A percentile compares a stretch with the other conserved stretches of the same genome.
Conservation (phyloP, 805 yeast species). For the Kluyveromyces dobzhanskii region DNA sequence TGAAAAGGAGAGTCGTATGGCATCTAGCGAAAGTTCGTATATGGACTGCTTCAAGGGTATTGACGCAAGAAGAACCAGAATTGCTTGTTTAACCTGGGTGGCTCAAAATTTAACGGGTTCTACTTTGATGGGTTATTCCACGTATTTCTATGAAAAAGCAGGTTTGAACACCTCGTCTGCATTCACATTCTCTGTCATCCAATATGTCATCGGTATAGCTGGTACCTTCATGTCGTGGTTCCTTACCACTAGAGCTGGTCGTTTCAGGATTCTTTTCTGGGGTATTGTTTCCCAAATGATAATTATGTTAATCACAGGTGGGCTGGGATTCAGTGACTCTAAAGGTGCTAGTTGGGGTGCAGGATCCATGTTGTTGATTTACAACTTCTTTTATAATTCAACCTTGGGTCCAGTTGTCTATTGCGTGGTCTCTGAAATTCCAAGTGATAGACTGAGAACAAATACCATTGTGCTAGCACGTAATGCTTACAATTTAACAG, state of each 20-base stretch:
- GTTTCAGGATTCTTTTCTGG: conserved; percentile 11
- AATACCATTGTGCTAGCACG: conserved; percentile 37
- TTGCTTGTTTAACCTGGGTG: conserved; percentile 38
- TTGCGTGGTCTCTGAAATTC: conserved; percentile 35
- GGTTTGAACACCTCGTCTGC: conserved; percentile 36
- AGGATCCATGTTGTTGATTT: conserved; percentile 40
- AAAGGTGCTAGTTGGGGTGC: conserved; percentile 34
- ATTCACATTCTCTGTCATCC: conserved; percentile 40
- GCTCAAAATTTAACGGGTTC: conserved; percentile 40
- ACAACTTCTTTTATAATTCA: conserved; percentile 38
- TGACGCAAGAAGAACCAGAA: conserved; percentile 43
- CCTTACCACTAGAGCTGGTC: conserved; percentile 9
- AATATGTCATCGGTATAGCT: conserved; percentile 36
- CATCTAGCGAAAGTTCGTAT: conserved; percentile 7
- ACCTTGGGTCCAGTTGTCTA: conserved; percentile 38
- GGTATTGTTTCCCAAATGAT: conserved; percentile 23
- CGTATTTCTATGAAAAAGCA: conserved; percentile 44
- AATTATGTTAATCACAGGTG: conserved; percentile 37
- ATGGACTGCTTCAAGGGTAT: conserved; percentile 41
- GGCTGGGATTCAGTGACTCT: conserved; percentile 27
- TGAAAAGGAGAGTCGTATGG: conserved; percentile 23
- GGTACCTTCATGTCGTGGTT: conserved; percentile 26
- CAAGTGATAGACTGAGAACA: conserved; percentile 35
- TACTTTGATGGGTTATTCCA: conserved; percentile 40
- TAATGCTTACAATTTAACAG: conserved; percentile 27